Evolutionary conservation across 2,329 filamentous ascomycete genomes (phyloP).

Genomic region (Meredithiella fracta): DNA sequence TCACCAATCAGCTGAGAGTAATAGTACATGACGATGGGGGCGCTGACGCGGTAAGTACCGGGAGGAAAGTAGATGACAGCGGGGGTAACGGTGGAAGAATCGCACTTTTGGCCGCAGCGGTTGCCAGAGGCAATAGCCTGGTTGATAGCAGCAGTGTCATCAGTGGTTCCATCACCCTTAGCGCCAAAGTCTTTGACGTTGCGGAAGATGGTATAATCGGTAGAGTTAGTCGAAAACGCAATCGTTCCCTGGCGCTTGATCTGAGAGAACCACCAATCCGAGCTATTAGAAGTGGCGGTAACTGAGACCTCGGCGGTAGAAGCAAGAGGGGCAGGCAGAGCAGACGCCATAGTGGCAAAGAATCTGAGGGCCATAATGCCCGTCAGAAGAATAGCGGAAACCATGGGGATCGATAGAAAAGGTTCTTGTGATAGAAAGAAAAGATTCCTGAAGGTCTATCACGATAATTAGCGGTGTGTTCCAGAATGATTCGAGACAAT

Average conservation of each 20-base stretch:
- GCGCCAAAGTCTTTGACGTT: conserved; percentile 66
- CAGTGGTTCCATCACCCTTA: conserved; percentile 48
- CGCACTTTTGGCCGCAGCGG: conserved; percentile 67
- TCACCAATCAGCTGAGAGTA: conserved; percentile 90
- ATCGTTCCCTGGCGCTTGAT: conserved; percentile 53
- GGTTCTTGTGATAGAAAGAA: conserved; percentile 2
- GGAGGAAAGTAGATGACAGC: conserved; percentile 84
- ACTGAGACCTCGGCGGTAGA: not conserved
- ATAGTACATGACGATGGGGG: conserved; percentile 70
- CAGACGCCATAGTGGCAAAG: conserved; percentile 9
- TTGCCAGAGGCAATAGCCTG: conserved; percentile 57
- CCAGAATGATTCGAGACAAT: not conserved
- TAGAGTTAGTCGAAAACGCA: conserved; percentile 33
- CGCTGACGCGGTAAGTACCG: conserved; percentile 69
- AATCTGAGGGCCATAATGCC: conserved; percentile 13
- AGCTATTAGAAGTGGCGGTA: conserved; percentile 17
- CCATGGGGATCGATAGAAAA: conserved; percentile 7
- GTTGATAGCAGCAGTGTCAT: conserved; percentile 86
- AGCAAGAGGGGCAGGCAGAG: conserved; percentile 10
- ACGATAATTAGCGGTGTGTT: not conserved
- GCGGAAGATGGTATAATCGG: conserved; percentile 55
- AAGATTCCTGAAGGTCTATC: conserved; percentile 2
- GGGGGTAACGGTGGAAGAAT: conserved; percentile 68
- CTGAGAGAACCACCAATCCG: conserved; percentile 54
- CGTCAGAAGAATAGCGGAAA: conserved; percentile 13